Evolutionary conservation across 495 filamentous ascomycete species (phyloP).

Genomic region (Copromyces sp.): DNA sequence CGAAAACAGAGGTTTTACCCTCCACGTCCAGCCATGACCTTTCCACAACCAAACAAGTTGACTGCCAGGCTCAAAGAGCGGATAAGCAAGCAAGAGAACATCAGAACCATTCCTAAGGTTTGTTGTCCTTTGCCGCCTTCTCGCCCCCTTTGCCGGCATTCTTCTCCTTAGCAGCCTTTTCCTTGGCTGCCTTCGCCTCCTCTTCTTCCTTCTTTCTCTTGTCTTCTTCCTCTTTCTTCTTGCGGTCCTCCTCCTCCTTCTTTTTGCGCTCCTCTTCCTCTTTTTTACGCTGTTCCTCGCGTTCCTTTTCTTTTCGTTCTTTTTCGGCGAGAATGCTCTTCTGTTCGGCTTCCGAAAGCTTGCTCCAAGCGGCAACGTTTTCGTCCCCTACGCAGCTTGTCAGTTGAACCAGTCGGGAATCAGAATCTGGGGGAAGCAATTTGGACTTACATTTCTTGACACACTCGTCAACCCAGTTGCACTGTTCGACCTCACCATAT

Average conservation of each 20-base stretch:
- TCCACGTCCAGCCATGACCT: neutral
- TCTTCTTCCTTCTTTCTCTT: neutral
- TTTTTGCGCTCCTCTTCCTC: conserved; percentile 14
- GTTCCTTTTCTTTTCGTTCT: conserved; percentile 17
- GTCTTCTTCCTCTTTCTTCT: conserved; percentile 7
- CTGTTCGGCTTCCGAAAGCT: conserved; percentile 38
- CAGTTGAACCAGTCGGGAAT: neutral
- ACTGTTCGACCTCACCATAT: conserved; percentile 53
- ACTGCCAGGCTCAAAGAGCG: neutral
- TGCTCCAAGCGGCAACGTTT: conserved; percentile 38
- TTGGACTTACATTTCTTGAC: conserved; percentile 33
- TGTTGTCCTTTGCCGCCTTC: neutral
- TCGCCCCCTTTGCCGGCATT: neutral
- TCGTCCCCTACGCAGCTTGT: conserved; percentile 26
- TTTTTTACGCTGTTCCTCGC: conserved; percentile 13
- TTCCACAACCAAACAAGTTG: neutral
- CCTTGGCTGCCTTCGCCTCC: conserved; percentile 2
- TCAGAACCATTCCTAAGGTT: neutral
- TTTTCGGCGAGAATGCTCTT: conserved; percentile 36
- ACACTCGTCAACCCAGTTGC: conserved; percentile 53
- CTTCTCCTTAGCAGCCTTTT: conserved; percentile 7
- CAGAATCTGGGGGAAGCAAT: neutral
- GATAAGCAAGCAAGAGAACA: neutral
- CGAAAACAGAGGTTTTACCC: neutral
- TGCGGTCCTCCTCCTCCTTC: conserved; percentile 7